These are phyloP conservation scores for Gigaspora rosea DNA, from an alignment of 192 early-diverging fungal genomes.

Conservation along the genomic window DNA sequence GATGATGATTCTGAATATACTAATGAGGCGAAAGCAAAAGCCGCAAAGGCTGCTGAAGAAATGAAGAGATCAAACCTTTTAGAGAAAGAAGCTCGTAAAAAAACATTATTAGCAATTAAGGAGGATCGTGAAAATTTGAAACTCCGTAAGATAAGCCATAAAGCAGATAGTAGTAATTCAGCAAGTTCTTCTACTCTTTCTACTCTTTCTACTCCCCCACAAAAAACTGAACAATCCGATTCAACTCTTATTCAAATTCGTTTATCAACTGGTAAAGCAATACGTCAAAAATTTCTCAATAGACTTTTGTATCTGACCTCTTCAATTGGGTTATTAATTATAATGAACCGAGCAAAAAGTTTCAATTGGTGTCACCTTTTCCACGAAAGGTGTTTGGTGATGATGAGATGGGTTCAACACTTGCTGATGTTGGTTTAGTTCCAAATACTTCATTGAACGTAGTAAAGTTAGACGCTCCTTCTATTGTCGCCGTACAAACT, in stretches of 20 bases:
- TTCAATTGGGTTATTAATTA: too few relatives aligned
- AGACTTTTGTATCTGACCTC: too few relatives aligned
- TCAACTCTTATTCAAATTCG: not conserved
- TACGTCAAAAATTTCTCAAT: not conserved
- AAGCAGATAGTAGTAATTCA: not conserved
- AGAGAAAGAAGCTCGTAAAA: slow-evolving; percentile 1
- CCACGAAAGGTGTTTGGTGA: not conserved
- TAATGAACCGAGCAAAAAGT: too few relatives aligned
- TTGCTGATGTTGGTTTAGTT: not conserved
- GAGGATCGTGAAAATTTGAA: not conserved
- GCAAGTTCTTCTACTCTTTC: not conserved
- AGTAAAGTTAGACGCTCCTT: not conserved
- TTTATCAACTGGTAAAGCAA: slow-evolving; percentile 5
- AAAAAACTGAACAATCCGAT: not conserved
- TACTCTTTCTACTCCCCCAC: not conserved
- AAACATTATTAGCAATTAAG: slow-evolving; percentile 10
- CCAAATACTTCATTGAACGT: not conserved
- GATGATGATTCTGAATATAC: slow-evolving; percentile 1
- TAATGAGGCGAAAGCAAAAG: not conserved
- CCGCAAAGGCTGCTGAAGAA: not conserved
- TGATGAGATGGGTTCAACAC: not conserved
- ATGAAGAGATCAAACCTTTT: not conserved
- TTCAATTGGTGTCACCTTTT: not conserved
- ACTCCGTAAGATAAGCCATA: not conserved
- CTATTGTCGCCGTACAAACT: not conserved